These are phyloP conservation scores for Cladosporium sp. DNA, from an alignment of 2,329 filamentous ascomycete genomes.

Conservation along the genomic window DNA sequence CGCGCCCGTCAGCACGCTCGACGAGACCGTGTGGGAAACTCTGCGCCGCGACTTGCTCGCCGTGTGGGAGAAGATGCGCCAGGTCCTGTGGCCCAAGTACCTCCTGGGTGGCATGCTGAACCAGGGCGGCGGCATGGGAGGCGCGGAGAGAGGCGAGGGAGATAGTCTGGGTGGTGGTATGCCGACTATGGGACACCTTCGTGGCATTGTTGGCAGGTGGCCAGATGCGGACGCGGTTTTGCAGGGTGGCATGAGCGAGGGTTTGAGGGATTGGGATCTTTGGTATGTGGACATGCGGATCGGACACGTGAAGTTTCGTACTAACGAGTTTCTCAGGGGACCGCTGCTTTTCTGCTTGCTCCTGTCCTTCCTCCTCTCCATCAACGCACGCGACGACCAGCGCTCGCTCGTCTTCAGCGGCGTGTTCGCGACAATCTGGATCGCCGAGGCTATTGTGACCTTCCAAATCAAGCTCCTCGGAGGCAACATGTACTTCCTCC, in stretches of 20 bases:
- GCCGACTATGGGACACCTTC: slow-evolving; percentile 43
- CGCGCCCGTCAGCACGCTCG: slow-evolving; percentile 87
- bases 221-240: slow-evolving; percentile 63
- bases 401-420: slow-evolving; percentile 88
- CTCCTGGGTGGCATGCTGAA: slow-evolving; percentile 66
- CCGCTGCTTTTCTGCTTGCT: slow-evolving; percentile 90
- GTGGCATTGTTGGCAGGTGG: slow-evolving; percentile 58
- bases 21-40: slow-evolving; percentile 97
- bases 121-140: slow-evolving; percentile 52
- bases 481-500: slow-evolving; percentile 79
- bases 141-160: slow-evolving; percentile 35
- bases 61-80: slow-evolving; percentile 96
- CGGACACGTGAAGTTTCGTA: slow-evolving; percentile 8
- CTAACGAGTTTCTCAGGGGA: slow-evolving; percentile 54
- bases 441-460: slow-evolving; percentile 95
- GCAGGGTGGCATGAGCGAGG: slow-evolving; percentile 75
- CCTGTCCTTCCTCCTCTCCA: slow-evolving; percentile 79
- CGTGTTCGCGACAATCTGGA: slow-evolving; percentile 94
- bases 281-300: slow-evolving; percentile 50
- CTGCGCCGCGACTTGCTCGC: slow-evolving; percentile 83
- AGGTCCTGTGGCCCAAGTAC: slow-evolving; percentile 94
- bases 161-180: slow-evolving; percentile 37
- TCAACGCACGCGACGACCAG: slow-evolving; percentile 73
- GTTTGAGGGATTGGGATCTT: slow-evolving; percentile 92
- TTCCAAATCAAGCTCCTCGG: slow-evolving; percentile 94